A percentile compares a stretch with the other conserved stretches of the same genome.
Evolutionary conservation across 2,329 filamentous ascomycete genomes (phyloP).

Genomic region (Cordyceps javanica): DNA sequence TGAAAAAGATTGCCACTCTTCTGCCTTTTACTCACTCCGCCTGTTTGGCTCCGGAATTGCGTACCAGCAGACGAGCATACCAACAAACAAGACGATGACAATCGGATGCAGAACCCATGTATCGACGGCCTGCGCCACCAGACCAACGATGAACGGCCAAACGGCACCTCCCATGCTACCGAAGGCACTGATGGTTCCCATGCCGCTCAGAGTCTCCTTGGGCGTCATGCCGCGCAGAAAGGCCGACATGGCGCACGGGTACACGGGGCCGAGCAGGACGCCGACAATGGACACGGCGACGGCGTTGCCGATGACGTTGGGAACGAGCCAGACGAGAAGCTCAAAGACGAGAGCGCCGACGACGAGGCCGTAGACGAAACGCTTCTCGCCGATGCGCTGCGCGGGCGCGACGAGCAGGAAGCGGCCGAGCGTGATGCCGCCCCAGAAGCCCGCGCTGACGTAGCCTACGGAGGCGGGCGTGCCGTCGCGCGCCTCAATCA

Average conservation of each 20-base stretch:
- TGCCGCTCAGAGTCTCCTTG: slow-evolving; percentile 53
- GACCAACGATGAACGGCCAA: slow-evolving; percentile 59
- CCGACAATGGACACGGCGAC: slow-evolving; percentile 66
- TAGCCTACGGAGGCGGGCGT: slow-evolving; percentile 69
- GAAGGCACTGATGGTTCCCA: slow-evolving; percentile 64
- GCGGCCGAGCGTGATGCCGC: slow-evolving; percentile 68
- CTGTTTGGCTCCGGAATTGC: slow-evolving; percentile 54
- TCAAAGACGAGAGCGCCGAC: slow-evolving; percentile 60
- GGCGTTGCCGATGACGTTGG: slow-evolving; percentile 65
- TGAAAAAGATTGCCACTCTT: not conserved
- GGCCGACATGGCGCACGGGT: slow-evolving; percentile 63
- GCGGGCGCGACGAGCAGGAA: slow-evolving; percentile 64
- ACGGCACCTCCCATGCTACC: slow-evolving; percentile 63
- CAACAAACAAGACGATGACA: slow-evolving; percentile 56
- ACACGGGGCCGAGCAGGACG: slow-evolving; percentile 70
- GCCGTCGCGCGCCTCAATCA: slow-evolving; percentile 66
- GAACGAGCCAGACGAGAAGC: slow-evolving; percentile 71
- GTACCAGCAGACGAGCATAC: slow-evolving; percentile 63
- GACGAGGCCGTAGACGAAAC: slow-evolving; percentile 58
- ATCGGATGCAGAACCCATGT: slow-evolving; percentile 63
- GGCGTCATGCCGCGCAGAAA: slow-evolving; percentile 56
- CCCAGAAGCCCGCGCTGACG: slow-evolving; percentile 67
- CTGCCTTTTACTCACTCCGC: slow-evolving; percentile 40
- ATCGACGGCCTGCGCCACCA: slow-evolving; percentile 55
- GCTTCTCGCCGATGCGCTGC: slow-evolving; percentile 62